Evolutionary conservation across 202 grass and related monocot species (phyloP).

Genomic region (Zoysia matrella): DNA sequence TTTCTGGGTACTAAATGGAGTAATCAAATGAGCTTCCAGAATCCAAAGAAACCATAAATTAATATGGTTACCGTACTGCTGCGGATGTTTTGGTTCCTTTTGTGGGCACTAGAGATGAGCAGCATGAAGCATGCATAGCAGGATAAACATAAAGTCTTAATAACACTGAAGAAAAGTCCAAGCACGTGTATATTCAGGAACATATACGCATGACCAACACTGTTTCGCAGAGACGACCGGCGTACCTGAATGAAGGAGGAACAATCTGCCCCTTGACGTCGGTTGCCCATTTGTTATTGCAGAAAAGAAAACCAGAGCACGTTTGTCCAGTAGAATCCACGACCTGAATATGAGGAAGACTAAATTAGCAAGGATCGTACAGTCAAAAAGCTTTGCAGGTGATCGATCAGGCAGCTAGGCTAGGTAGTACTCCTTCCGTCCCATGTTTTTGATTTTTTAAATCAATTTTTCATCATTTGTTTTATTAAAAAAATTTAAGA

Average conservation of each 20-base stretch:
- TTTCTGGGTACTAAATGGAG: not conserved
- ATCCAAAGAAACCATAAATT: constrained; percentile 1
- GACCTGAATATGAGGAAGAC: not conserved
- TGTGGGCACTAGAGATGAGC: not conserved
- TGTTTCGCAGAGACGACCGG: not conserved
- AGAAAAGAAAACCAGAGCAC: not conserved
- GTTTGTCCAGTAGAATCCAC: constrained; percentile 23
- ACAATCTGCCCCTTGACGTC: not conserved
- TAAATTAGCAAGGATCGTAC: not conserved
- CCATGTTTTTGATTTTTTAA: no score
- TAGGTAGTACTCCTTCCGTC: not conserved
- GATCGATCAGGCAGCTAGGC: constrained; percentile 17
- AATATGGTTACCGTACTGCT: not conserved
- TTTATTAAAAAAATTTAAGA: no score
- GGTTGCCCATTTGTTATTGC: not conserved
- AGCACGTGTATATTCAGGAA: no score
- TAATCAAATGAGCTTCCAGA: not conserved
- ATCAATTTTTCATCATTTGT: no score
- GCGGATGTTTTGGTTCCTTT: not conserved
- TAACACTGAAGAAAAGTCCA: not conserved
- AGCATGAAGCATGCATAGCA: not conserved
- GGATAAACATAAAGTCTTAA: not conserved
- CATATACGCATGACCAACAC: not conserved
- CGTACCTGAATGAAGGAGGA: not conserved
- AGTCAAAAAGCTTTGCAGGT: constrained; percentile 14